Evolutionary conservation across 2,329 filamentous ascomycete genomes (phyloP).

Genomic region (Hymenoscyphus albidus): DNA sequence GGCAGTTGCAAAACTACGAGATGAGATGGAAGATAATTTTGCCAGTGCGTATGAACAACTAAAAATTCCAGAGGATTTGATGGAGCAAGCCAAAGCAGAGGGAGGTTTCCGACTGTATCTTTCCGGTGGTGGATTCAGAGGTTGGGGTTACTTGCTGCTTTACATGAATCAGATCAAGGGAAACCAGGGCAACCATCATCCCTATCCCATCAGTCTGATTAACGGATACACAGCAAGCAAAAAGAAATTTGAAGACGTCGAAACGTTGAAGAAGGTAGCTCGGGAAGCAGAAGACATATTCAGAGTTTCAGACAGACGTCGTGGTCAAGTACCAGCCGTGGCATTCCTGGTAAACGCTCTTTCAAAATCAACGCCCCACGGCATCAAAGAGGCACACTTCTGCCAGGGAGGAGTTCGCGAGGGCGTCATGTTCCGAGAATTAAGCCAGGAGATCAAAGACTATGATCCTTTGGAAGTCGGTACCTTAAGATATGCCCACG

Average conservation of each 20-base stretch:
- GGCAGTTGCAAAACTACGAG: slow-evolving; percentile 43
- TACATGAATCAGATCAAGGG: slow-evolving; percentile 55
- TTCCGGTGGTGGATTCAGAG: slow-evolving; percentile 66
- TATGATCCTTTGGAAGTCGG: slow-evolving; percentile 58
- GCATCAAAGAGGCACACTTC: slow-evolving; percentile 60
- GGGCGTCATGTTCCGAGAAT: slow-evolving; percentile 56
- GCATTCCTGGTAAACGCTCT: slow-evolving; percentile 63
- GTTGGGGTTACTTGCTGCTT: slow-evolving; percentile 64
- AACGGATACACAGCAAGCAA: slow-evolving; percentile 50
- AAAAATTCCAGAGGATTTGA: slow-evolving; percentile 49
- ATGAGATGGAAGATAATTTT: slow-evolving; percentile 52
- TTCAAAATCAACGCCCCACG: slow-evolving; percentile 53
- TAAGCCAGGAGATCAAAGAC: slow-evolving; percentile 44
- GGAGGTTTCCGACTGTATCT: slow-evolving; percentile 60
- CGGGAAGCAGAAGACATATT: slow-evolving; percentile 44
- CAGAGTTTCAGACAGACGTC: slow-evolving; percentile 61
- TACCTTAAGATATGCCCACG: slow-evolving; percentile 49
- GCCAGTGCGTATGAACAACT: slow-evolving; percentile 49
- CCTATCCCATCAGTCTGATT: slow-evolving; percentile 69
- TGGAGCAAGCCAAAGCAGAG: slow-evolving; percentile 40
- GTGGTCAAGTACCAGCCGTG: slow-evolving; percentile 64
- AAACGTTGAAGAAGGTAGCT: slow-evolving; percentile 35
- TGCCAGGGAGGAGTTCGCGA: slow-evolving; percentile 69
- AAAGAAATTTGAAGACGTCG: slow-evolving; percentile 24
- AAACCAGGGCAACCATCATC: slow-evolving; percentile 32